Evolutionary conservation across 495 filamentous ascomycete species (phyloP).

Genomic region (Penicillium herquei): DNA sequence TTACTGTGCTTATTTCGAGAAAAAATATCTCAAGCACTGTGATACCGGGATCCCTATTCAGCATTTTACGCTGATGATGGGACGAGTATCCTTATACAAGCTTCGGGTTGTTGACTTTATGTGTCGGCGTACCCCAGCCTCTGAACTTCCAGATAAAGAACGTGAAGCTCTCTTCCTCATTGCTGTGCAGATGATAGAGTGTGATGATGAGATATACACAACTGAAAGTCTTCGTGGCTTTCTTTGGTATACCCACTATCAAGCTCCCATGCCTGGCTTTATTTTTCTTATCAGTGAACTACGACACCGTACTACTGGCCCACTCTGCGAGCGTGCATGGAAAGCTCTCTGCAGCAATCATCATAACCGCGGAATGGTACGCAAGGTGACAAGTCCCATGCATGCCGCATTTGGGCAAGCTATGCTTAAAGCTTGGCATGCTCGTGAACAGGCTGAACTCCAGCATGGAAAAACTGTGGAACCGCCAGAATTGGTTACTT

Average conservation of each 20-base stretch:
- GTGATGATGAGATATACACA: slow-evolving; percentile 49
- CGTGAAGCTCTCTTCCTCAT: slow-evolving; percentile 45
- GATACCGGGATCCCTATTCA: slow-evolving; percentile 62
- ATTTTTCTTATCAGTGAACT: slow-evolving; percentile 54
- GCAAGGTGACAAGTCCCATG: slow-evolving; percentile 45
- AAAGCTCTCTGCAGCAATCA: slow-evolving; percentile 47
- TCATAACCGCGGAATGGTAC: slow-evolving; percentile 42
- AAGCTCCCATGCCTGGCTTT: slow-evolving; percentile 54
- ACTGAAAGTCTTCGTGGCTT: slow-evolving; percentile 44
- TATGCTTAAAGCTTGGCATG: slow-evolving; percentile 55
- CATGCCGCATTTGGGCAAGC: slow-evolving; percentile 49
- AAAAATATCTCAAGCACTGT: slow-evolving; percentile 57
- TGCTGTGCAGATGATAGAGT: slow-evolving; percentile 52
- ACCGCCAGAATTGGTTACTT: neutral
- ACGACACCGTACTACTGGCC: slow-evolving; percentile 45
- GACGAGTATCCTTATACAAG: slow-evolving; percentile 49
- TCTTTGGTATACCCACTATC: slow-evolving; percentile 48
- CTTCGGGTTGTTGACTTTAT: slow-evolving; percentile 18
- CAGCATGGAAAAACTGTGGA: slow-evolving; percentile 1
- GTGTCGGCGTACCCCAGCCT: slow-evolving; percentile 7
- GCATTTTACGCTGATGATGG: slow-evolving; percentile 49
- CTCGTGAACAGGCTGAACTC: slow-evolving; percentile 24
- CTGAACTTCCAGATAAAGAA: slow-evolving; percentile 21
- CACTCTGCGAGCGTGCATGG: slow-evolving; percentile 54
- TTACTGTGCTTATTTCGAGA: slow-evolving; percentile 44